These are phyloP conservation scores for Botrytis pseudocinerea DNA, from an alignment of 2,329 filamentous ascomycete genomes.

Conservation along the genomic window DNA sequence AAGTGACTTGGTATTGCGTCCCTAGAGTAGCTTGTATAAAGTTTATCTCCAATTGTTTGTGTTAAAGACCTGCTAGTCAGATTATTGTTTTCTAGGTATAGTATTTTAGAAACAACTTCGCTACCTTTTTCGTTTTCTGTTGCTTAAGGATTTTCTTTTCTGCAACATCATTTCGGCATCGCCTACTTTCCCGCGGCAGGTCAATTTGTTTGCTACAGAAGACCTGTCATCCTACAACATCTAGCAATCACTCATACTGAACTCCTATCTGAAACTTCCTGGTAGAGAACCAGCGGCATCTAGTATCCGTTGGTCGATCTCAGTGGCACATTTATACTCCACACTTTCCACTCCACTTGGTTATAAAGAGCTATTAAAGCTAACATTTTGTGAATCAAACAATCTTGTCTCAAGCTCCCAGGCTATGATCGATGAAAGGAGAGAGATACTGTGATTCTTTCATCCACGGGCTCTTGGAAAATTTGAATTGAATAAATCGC, in stretches of 20 bases:
- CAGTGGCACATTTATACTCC: neutral
- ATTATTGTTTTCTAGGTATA: neutral
- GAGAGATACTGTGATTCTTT: neutral
- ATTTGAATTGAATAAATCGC: neutral
- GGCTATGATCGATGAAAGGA: neutral
- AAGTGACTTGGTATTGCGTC: neutral
- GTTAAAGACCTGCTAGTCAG: neutral
- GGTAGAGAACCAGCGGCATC: neutral
- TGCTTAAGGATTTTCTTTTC: neutral
- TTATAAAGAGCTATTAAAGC: neutral
- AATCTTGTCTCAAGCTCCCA: neutral
- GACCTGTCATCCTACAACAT: neutral
- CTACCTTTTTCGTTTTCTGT: neutral
- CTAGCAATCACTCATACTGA: neutral
- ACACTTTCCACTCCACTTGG: neutral
- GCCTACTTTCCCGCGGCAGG: neutral
- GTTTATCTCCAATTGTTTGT: neutral
- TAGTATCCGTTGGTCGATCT: constrained; percentile 1
- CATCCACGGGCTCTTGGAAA: neutral
- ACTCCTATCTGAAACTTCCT: neutral
- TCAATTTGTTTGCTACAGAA: constrained; percentile 4
- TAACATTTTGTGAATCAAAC: neutral
- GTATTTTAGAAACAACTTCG: neutral
- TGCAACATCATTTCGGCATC: neutral
- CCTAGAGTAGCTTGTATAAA: neutral